Percentiles rank a stretch among this genome's conserved stretches.
These are phyloP conservation scores for Boletus rubropictus DNA, from an alignment of 768 basidiomycete genomes.

Conservation along the genomic window DNA sequence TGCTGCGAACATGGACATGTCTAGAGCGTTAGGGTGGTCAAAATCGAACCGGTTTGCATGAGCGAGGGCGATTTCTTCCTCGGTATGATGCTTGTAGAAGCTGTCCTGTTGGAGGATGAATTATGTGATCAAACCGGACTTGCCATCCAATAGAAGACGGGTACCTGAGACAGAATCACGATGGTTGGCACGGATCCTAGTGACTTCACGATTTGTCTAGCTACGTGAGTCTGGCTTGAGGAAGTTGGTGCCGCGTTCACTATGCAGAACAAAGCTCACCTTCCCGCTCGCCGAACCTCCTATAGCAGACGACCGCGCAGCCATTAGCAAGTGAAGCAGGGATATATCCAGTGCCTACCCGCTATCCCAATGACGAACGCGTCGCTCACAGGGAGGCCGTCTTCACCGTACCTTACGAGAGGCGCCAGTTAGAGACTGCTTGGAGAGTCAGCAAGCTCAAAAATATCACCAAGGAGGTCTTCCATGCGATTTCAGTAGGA, in stretches of 20 bases:
- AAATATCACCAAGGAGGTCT: conserved; percentile 69
- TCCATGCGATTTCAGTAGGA: conserved; percentile 75
- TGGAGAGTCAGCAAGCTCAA: conserved; percentile 1
- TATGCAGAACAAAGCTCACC: conserved; percentile 36
- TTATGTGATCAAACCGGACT: background rate
- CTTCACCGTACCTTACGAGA: conserved; percentile 63
- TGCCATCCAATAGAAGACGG: conserved; percentile 1
- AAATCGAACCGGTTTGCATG: conserved; percentile 78
- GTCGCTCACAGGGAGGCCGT: conserved; percentile 61
- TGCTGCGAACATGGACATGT: conserved; percentile 79
- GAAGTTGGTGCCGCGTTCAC: conserved; percentile 1
- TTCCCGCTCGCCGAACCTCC: conserved; percentile 87
- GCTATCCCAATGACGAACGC: conserved; percentile 85
- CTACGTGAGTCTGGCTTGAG: conserved; percentile 67
- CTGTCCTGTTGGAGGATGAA: conserved; percentile 56
- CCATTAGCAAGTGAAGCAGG: background rate
- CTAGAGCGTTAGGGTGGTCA: conserved; percentile 90
- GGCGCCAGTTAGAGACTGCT: conserved; percentile 10
- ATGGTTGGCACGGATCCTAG: conserved; percentile 84
- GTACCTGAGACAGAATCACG: conserved; percentile 83
- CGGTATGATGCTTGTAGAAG: conserved; percentile 80
- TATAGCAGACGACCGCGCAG: conserved; percentile 24
- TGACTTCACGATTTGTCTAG: conserved; percentile 70
- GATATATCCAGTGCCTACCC: conserved; percentile 41
- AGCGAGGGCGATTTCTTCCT: conserved; percentile 78